These are phyloP conservation scores for Posidonia oceanica DNA, from an alignment of 116 monocot species.

Conservation along the genomic window DNA sequence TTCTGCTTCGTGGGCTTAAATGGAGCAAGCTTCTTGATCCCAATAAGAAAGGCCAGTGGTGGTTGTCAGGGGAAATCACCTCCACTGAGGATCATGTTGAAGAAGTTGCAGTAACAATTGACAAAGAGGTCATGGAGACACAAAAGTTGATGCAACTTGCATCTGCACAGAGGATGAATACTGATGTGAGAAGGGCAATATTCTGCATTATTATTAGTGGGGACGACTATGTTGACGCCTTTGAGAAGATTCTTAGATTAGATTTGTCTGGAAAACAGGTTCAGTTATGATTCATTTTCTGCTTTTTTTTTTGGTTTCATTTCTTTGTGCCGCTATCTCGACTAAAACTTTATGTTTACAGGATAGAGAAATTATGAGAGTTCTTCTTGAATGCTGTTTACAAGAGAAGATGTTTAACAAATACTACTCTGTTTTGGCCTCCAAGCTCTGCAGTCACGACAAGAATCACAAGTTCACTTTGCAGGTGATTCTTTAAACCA, in stretches of 20 bases:
- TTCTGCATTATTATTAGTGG: conserved; percentile 97
- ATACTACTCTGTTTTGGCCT: conserved; percentile 79
- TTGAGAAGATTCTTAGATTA: conserved; percentile 86
- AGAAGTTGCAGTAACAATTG: conserved; percentile 45
- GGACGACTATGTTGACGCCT: conserved; percentile 93
- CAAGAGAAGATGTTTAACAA: conserved; percentile 93
- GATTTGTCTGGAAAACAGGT: conserved; percentile 94
- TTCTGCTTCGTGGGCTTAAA: conserved; percentile 67
- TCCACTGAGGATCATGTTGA: conserved; percentile 32
- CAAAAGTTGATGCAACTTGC: conserved; percentile 84
- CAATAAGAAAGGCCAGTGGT: conserved; percentile 98
- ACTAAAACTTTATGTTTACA: conserved; percentile 11
- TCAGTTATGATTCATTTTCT: background rate
- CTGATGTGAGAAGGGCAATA: conserved; percentile 78
- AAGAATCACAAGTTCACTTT: conserved; percentile 97
- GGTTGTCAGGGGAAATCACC: conserved; percentile 57
- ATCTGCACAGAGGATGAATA: conserved; percentile 86
- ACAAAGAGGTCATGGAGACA: conserved; percentile 48
- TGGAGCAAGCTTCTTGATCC: conserved; percentile 90
- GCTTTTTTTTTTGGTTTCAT: background rate
- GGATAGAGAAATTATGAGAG: conserved; percentile 97
- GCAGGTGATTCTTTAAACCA: conserved; percentile 34
- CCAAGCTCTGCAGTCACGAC: conserved; percentile 84
- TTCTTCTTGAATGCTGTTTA: conserved; percentile 84
- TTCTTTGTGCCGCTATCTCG: background rate